Base-by-base conservation (phyloP, 192 early-diverging fungal genomes). In the Allomyces javanicus region DNA sequence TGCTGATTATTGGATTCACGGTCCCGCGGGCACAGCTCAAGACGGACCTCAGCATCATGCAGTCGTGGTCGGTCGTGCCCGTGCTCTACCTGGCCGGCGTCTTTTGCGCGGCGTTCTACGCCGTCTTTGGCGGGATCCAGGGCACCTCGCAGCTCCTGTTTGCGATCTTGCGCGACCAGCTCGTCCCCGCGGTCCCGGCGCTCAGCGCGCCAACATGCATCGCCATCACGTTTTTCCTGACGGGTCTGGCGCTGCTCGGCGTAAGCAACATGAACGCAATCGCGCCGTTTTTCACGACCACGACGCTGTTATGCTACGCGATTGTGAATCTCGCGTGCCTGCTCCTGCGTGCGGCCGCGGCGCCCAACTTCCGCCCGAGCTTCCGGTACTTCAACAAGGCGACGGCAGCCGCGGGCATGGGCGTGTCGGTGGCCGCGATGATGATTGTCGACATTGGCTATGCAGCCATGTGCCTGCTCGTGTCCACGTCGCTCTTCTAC, bases 321-420 rank as follows among this genome's bases (percentile, higher is more conserved):
- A 79, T 81, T 65, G 72, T 85, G 64, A 87, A 87, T 66, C 67
- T 87, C 27, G 85, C 85, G 22, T 85, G 83, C 65, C 70, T 79
- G 62, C 74, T 87, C 25, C 81, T 87, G 62, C 84, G 81, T 68
- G 72, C 84, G 62, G 76, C 79, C 6, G 77, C 82, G 1, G 81
- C 85, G 11, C 81, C 82, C 63, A 87, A 87, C 67, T 87, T 87
- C 67, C 81, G 85, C 22, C 85, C 85, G 4, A 81, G 74, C 1
- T 87, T 87, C 74, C 77, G 75, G 63, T 86, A 79, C 71, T 86
- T 86, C 67, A 78, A 80, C 63, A 78, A 77, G 69, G 83, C 79
- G 78, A 84, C 82, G 1, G 85, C 82, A 14, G 73, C 78, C 25
- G 66, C 75, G 45, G 85, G 85, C 17, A 73, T 81, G 63, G 44